Evolutionary conservation across 352 stramenopile species (phyloP), one percentile per base, ranked within the genome.

Genomic region (Pythium periplocum): DNA sequence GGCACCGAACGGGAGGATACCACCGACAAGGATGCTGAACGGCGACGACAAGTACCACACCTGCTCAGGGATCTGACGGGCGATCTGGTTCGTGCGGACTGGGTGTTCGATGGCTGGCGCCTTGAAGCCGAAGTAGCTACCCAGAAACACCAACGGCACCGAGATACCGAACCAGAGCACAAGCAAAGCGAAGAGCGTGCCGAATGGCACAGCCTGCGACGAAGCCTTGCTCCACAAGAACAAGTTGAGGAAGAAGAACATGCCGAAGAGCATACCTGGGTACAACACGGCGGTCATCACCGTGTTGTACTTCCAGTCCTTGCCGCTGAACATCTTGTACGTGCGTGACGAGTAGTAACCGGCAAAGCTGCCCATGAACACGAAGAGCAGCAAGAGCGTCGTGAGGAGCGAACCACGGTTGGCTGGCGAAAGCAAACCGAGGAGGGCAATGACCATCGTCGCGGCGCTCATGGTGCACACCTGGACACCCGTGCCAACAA

Each of bases 291-390:
- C 97, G 12, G 97, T 99, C 6, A 97, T 65, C 45, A 99, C 79
- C 9, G 95, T 99, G 64, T 97, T 98, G 58, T 73, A 78, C 71
- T 99, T 98, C 96, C 96, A 99, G 56, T 97, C 83, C 69, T 98
- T 98, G 60, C 92, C 97, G 64, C 93, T 91, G 58, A 97, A 99
- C 76, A 98, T 98, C 80, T 99, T 99, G 89, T 98, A 99, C 36
- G 97, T 95, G 57, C 96, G 85, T 59, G 82, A 96, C 37, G 93
- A 97, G 64, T 97, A 82, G 73, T 99, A 99, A 11, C 97, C 97
- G 11, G 93, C 95, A 70, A 98, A 95, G 66, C 85, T 96, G 35
- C 97, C 97, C 74, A 97, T 98, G 44, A 99, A 96, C 17, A 99
- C 94, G 61, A 99, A 99, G 8, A 99, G 78, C 52, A 99, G 66